Evolutionary conservation across 2,329 filamentous ascomycete species (phyloP), one percentile per base, ranked within the genome.

Genomic region (Clonostachys rhizophaga): DNA sequence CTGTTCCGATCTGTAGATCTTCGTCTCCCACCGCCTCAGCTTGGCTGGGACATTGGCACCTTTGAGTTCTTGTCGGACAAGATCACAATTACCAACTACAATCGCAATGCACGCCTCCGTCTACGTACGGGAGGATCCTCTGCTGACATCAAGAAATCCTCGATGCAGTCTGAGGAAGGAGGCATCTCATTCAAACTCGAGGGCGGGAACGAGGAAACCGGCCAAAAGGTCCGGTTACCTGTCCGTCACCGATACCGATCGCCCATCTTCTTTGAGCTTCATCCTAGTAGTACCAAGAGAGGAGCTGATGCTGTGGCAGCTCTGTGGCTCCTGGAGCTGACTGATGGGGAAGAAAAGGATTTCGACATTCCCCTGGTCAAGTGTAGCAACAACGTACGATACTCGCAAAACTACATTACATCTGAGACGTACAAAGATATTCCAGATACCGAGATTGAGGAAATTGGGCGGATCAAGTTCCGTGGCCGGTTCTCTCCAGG

Each of bases 21-120:
- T 46, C 83, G 83, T 42, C 75, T 97, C 2, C 91, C 91, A n/a
- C 87, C 87, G 0, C 72, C 84, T 39, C 87, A 96, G 66, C 78
- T 96, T 5, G 91, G 92, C 10, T 97, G 92, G 89, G 90, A 96
- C 50, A 89, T 97, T 40, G 94, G 94, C 35, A 96, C 92, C 0
- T 96, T 97, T 59, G 87, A 96, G 59, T 95, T 97, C 61, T 70
- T 79, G 1, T 89, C 86, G 0, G 77, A 89, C 43, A 77, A 74
- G 14, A 83, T 97, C 42, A 76, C 78, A 0, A 82, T 87, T 0
- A 68, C 76, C 13, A 76, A 76, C 43, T 91, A 86, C 57, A 66
- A 76, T 37, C 69, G 81, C 40, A 91, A 89, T 60, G 75, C 90
- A 14, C 92, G 90, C 65, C 71, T 97, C 40, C 83, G 81, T 56